phyloP scores from a whole-genome alignment of 2,329 filamentous ascomycete species.

The Alternaria dauci region DNA sequence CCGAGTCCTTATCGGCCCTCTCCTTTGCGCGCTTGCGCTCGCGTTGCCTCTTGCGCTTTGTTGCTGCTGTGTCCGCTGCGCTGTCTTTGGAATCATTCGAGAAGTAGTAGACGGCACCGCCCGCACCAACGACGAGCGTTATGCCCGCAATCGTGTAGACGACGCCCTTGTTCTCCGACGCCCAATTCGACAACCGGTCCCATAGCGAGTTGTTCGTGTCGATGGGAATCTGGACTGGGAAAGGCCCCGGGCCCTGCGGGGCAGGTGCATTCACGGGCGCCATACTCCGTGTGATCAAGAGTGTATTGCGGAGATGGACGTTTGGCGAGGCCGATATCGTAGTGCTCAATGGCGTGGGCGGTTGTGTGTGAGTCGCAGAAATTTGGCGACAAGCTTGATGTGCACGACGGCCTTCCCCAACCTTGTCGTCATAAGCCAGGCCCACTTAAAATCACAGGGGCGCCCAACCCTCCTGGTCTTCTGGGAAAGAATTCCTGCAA shows the following conservation, averaged over 20 bases:
- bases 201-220: constrained; percentile 71
- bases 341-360: constrained; percentile 27
- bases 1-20: constrained; percentile 61
- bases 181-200: constrained; percentile 92
- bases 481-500: not conserved
- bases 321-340: constrained; percentile 3
- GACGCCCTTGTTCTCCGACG: constrained; percentile 91
- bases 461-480: too few relatives aligned
- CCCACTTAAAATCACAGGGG: not conserved
- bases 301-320: constrained; percentile 14
- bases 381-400: constrained; percentile 19
- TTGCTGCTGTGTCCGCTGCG: constrained; percentile 40
- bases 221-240: constrained; percentile 48
- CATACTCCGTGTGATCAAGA: constrained; percentile 31
- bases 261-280: constrained; percentile 39
- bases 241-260: constrained; percentile 45
- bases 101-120: constrained; percentile 92
- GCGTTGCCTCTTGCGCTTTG: constrained; percentile 85
- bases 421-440: not conserved
- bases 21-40: constrained; percentile 89
- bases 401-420: constrained; percentile 2
- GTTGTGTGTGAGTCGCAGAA: constrained; percentile 26
- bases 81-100: constrained; percentile 58
- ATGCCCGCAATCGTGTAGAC: constrained; percentile 97
- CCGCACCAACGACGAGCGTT: constrained; percentile 87